Evolutionary conservation across 2,329 filamentous ascomycete genomes (phyloP), one percentile per base, ranked within the genome.

Genomic region (Chaetothyriales sp.): DNA sequence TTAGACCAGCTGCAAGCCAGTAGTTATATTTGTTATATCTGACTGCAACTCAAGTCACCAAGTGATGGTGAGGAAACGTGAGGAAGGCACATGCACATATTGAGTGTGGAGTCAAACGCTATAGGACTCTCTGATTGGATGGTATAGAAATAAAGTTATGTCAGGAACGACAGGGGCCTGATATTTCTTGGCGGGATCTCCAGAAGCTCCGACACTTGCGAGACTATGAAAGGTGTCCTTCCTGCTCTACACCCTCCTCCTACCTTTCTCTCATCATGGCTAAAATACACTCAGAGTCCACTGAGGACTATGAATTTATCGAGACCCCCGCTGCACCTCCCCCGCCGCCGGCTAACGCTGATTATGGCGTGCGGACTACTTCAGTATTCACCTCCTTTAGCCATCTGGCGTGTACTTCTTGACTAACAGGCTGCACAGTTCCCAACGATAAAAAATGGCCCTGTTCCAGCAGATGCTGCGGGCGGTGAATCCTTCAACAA

Each of bases 401-500:
- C 26, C 18, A 22, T 7, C 12, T 47, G n/a, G n/a, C n/a, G n/a
- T n/a, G n/a, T n/a, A 15, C 18, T 22, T 18, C 32, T 45, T 42
- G 32, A 25, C 46, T 45, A 44, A 46, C 59, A 48, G 60, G 61
- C 51, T 51, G 48, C 32, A 58, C 64, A 93, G 89, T 90, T 80
- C 63, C 83, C 86, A 28, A 72, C 87, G 55, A 96, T 96, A 72
- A 86, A 93, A 66, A 96, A 96, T 79, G 86, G 82, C 47, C 88
- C 92, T 58, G 80, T 96, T 44, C 92, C 92, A 39, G 90, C 89
- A 58, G 92, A 98, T 67, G 86, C 80, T 48, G 73, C 87, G 48
- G 85, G 88, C 58, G 81, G 78, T 68, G 87, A 94, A 60, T 81
- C 74, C 69, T 98, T 96, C 80, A 89, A 83, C 71, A 94, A 92